phyloP scores from a whole-genome alignment of 108 stramenopile genomes.

The Halocafeteria seosinensis region DNA sequence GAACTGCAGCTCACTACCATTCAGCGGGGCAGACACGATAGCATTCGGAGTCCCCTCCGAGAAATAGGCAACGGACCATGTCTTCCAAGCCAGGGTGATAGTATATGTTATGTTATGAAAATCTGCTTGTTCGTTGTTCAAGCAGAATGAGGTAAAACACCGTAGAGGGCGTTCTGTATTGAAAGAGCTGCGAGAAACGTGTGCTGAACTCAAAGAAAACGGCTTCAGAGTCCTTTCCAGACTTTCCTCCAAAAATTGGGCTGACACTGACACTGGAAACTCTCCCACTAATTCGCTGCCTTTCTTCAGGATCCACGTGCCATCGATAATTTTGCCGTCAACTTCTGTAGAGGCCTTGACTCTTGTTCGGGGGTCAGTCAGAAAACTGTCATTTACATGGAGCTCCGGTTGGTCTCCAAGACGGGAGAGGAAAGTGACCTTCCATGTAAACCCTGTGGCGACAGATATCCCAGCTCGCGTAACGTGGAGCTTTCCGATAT shows the following conservation, averaged over 20 bases:
- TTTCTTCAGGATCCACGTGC: slow-evolving; percentile 42
- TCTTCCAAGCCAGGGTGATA: not conserved
- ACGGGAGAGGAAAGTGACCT: slow-evolving; percentile 26
- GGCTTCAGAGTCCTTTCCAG: slow-evolving; percentile 12
- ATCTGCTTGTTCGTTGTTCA: too few species aligned
- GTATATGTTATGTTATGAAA: slow-evolving; percentile 8
- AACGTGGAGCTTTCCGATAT: slow-evolving; percentile 20
- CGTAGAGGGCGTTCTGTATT: too few species aligned
- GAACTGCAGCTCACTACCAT: too few species aligned
- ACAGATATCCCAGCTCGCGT: slow-evolving; percentile 7
- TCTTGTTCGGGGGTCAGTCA: slow-evolving; percentile 38
- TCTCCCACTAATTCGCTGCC: slow-evolving; percentile 19
- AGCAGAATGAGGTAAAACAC: too few species aligned
- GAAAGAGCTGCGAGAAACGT: too few species aligned
- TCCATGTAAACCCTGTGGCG: slow-evolving; percentile 25
- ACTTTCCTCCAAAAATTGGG: not conserved
- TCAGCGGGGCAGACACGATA: too few species aligned
- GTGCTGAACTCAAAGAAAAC: not conserved
- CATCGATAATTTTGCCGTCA: slow-evolving; percentile 48
- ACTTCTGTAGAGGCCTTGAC: slow-evolving; percentile 24
- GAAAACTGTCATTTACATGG: slow-evolving; percentile 10
- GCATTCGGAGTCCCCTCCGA: not conserved
- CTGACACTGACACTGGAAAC: slow-evolving; percentile 9
- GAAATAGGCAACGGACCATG: not conserved
- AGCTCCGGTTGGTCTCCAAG: slow-evolving; percentile 21